Conservation (phyloP, 2,329 filamentous ascomycete genomes). For the Aphanocladium album region DNA sequence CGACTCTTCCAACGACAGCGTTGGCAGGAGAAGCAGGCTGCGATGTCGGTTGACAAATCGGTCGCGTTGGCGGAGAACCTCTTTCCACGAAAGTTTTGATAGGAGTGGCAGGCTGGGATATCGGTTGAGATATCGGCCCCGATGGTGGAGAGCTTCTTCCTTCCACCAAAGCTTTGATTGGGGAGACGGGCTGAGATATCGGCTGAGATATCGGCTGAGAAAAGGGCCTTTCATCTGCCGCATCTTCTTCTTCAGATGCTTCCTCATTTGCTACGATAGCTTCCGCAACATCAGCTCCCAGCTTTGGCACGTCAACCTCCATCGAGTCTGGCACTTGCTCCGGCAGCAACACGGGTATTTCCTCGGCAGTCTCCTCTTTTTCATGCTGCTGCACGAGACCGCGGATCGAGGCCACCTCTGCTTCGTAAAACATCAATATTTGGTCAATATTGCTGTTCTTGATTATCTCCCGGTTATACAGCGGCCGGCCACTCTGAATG, state of each 20-base stretch:
- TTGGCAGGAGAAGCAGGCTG: too few relatives aligned
- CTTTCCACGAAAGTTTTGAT: not conserved
- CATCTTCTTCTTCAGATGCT: not conserved
- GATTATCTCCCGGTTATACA: constrained; percentile 30
- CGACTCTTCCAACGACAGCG: too few relatives aligned
- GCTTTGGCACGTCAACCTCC: not conserved
- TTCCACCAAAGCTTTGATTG: not conserved
- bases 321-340: not conserved
- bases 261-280: not conserved
- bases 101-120: not conserved
- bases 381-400: not conserved
- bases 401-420: constrained; percentile 22
- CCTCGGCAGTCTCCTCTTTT: not conserved
- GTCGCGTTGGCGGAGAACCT: not conserved
- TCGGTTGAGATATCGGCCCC: not conserved
- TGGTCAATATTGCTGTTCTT: constrained; percentile 29
- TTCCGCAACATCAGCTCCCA: not conserved
- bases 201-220: not conserved
- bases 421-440: constrained; percentile 30
- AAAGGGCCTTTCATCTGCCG: not conserved
- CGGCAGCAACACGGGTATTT: not conserved
- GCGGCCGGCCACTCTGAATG: constrained; percentile 21
- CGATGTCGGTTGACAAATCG: too few relatives aligned
- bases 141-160: not conserved
- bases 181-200: not conserved